Conservation (phyloP, 192 early-diverging fungal species). For the Backusella tuberculispora region DNA sequence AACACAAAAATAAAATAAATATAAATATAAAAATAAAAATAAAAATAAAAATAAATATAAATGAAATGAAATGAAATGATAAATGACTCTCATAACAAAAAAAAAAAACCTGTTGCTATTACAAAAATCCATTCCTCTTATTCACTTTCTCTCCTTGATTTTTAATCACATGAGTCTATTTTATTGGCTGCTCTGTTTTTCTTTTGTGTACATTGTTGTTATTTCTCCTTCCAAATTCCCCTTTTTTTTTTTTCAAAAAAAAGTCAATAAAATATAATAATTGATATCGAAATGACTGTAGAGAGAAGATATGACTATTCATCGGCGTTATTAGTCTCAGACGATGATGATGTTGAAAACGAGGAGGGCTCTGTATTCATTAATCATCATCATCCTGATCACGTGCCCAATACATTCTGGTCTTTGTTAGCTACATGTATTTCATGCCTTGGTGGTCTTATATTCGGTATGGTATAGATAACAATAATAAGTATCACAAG, state of each 20-base stretch:
- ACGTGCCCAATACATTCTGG: conserved; percentile 21
- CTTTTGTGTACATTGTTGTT: not conserved
- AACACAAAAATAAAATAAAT: not conserved
- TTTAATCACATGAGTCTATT: conserved; percentile 10
- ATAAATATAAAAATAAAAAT: too few species aligned
- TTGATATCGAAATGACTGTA: not conserved
- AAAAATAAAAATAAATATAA: too few species aligned
- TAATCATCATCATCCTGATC: not conserved
- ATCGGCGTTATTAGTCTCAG: not conserved
- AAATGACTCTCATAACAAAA: too few species aligned
- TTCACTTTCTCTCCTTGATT: not conserved
- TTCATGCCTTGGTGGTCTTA: conserved; percentile 19
- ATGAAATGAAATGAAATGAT: too few species aligned
- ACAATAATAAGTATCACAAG: too few species aligned
- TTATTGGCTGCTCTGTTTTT: not conserved
- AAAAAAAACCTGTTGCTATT: too few species aligned
- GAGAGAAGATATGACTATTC: not conserved
- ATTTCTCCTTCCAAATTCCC: not conserved
- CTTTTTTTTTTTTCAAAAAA: not conserved
- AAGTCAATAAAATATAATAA: not conserved
- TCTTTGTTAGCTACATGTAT: conserved; percentile 4
- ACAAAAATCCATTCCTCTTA: not conserved
- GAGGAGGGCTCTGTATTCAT: not conserved
- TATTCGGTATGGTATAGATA: conserved; percentile 15
- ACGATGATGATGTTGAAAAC: not conserved